A percentile compares a stretch with the other conserved stretches of the same genome.
Evolutionary conservation across 257 asterid genomes (phyloP).

Genomic region (Buddleja alternifolia): DNA sequence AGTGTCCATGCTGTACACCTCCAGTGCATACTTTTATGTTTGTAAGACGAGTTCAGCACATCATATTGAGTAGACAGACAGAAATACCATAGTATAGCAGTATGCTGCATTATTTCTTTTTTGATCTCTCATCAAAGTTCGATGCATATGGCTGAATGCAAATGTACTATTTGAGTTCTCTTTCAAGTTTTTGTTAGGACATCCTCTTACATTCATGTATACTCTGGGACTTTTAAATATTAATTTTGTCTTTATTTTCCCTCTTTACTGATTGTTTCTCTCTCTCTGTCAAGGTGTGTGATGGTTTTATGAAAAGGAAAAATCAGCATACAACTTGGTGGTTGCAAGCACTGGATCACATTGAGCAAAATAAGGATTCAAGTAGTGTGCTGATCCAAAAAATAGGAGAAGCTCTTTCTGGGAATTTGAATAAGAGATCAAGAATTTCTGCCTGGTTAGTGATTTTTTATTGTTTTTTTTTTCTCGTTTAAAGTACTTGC

Average conservation of each 20-base stretch:
- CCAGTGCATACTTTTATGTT: constrained; percentile 14
- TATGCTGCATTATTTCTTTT: background rate
- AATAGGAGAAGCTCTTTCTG: constrained; percentile 80
- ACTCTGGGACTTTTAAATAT: background rate
- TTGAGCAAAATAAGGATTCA: constrained; percentile 73
- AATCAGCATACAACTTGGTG: constrained; percentile 74
- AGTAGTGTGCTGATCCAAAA: constrained; percentile 65
- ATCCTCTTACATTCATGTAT: constrained; percentile 9
- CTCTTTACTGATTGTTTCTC: constrained; percentile 25
- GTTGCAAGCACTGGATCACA: constrained; percentile 82
- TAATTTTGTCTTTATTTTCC: constrained; percentile 13
- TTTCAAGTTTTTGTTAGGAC: background rate
- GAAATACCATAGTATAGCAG: background rate
- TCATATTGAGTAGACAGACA: constrained; percentile 6
- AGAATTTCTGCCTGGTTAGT: constrained; percentile 77
- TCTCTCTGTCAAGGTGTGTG: constrained; percentile 56
- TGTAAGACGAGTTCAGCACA: constrained; percentile 2
- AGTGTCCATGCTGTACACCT: constrained; percentile 18
- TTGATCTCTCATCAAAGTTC: background rate
- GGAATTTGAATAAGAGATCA: constrained; percentile 61
- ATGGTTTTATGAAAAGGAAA: constrained; percentile 54
- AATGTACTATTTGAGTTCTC: background rate
- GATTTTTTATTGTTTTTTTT: constrained; percentile 8
- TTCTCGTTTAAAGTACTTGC: constrained; percentile 12
- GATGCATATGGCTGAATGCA: constrained; percentile 9